Evolutionary conservation across 768 basidiomycete species (phyloP).

Genomic region (Hygrocybe coccinea): DNA sequence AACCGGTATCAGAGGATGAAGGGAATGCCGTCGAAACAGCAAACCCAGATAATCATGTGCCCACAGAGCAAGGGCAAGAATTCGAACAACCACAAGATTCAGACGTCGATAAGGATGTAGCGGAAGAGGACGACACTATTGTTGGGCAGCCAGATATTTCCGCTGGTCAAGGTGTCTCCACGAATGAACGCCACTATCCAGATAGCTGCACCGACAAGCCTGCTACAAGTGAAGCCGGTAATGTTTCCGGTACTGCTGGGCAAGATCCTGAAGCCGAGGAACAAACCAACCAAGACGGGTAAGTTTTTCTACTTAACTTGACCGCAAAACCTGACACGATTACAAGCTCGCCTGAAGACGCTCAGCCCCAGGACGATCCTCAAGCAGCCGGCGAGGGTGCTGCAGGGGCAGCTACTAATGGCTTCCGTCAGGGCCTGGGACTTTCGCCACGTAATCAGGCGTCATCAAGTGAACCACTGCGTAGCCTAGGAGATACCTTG

Average conservation of each 20-base stretch:
- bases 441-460: slow-evolving; percentile 38
- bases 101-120: no score
- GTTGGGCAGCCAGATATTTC: slow-evolving; percentile 42
- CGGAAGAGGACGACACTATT: slow-evolving; percentile 17
- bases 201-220: slow-evolving; percentile 30
- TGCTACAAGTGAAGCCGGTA: slow-evolving; percentile 31
- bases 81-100: slow-evolving; percentile 17
- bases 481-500: slow-evolving; percentile 78
- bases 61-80: slow-evolving; percentile 27
- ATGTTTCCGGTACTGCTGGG: slow-evolving; percentile 24
- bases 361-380: slow-evolving; percentile 16
- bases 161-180: slow-evolving; percentile 37
- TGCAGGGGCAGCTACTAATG: slow-evolving; percentile 36
- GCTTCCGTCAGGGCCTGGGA: slow-evolving; percentile 43
- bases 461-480: slow-evolving; percentile 50
- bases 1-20: slow-evolving; percentile 22
- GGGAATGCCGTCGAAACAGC: slow-evolving; percentile 27
- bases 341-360: slow-evolving; percentile 17
- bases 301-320: slow-evolving; percentile 12
- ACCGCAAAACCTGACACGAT: not conserved
- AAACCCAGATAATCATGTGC: slow-evolving; percentile 26
- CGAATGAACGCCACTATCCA: slow-evolving; percentile 25
- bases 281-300: slow-evolving; percentile 31
- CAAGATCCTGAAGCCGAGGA: slow-evolving; percentile 28
- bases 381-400: slow-evolving; percentile 19